phyloP scores from a whole-genome alignment of 176 grass and related monocot species.

The Alopecurus myosuroides region DNA sequence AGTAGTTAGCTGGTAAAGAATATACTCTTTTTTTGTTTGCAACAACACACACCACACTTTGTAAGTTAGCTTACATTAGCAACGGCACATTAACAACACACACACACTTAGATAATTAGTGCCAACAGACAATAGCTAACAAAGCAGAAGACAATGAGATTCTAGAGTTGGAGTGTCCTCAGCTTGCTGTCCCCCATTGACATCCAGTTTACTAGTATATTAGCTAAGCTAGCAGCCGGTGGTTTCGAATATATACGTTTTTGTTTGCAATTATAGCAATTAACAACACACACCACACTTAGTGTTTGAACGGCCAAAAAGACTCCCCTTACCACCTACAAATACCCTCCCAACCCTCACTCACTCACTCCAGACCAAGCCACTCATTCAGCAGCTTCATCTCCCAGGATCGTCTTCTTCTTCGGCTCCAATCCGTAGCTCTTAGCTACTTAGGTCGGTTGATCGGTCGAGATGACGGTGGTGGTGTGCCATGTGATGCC shows the following conservation, averaged over 20 bases:
- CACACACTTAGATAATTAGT: too few species aligned
- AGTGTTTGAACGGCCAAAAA: constrained; percentile 8
- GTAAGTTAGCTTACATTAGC: neutral
- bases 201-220: neutral
- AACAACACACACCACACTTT: neutral
- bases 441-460: neutral
- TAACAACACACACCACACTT: too few species aligned
- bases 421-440: neutral
- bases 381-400: neutral
- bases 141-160: constrained; percentile 2
- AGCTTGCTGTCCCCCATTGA: neutral
- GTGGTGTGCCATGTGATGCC: constrained; percentile 12
- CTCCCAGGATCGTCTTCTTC: too few species aligned
- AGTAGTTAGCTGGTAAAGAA: too few species aligned
- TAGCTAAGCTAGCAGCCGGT: neutral
- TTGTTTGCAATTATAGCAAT: too few species aligned
- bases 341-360: neutral
- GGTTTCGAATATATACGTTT: neutral
- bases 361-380: neutral
- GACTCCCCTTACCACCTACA: neutral
- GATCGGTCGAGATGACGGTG: constrained; percentile 27
- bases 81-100: too few species aligned
- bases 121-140: too few species aligned
- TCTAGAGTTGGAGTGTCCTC: neutral
- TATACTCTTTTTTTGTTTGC: neutral